Evolutionary conservation across 495 filamentous ascomycete genomes (phyloP).

Genomic region (Beverwykella pulmonaria): DNA sequence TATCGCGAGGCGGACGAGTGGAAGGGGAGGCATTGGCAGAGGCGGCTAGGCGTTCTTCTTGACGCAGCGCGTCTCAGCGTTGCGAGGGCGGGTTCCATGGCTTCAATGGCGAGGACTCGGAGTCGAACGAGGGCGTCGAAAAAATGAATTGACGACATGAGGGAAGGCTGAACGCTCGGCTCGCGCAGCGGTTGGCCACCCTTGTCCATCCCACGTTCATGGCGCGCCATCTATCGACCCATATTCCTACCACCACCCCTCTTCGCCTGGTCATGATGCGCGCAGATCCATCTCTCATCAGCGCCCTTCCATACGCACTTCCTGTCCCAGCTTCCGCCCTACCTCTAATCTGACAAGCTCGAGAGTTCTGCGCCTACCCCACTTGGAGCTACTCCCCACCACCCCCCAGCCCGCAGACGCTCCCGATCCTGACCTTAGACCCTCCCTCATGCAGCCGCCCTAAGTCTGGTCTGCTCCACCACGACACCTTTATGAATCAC

Average conservation of each 20-base stretch:
- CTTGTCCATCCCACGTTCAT: background rate
- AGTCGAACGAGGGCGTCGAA: background rate
- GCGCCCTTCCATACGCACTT: background rate
- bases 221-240: background rate
- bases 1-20: slow-evolving; percentile 54
- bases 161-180: background rate
- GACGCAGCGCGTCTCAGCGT: slow-evolving; percentile 11
- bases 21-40: slow-evolving; percentile 56
- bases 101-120: slow-evolving; percentile 9
- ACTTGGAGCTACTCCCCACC: background rate
- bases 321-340: background rate
- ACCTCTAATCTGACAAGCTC: background rate
- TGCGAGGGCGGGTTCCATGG: slow-evolving; percentile 19
- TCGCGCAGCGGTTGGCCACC: background rate
- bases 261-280: slow-evolving; percentile 20
- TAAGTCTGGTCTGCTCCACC: slow-evolving; percentile 12
- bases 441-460: slow-evolving; percentile 13
- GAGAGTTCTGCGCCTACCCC: background rate
- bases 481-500: slow-evolving; percentile 34
- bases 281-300: background rate
- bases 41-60: slow-evolving; percentile 8
- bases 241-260: background rate
- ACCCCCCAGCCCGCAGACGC: background rate
- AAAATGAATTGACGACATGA: background rate
- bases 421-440: slow-evolving; percentile 1